Percentiles rank a stretch among this genome's conserved stretches.
Conservation (phyloP, 768 basidiomycete genomes). For the Boletus pseudo-olivaceus region DNA sequence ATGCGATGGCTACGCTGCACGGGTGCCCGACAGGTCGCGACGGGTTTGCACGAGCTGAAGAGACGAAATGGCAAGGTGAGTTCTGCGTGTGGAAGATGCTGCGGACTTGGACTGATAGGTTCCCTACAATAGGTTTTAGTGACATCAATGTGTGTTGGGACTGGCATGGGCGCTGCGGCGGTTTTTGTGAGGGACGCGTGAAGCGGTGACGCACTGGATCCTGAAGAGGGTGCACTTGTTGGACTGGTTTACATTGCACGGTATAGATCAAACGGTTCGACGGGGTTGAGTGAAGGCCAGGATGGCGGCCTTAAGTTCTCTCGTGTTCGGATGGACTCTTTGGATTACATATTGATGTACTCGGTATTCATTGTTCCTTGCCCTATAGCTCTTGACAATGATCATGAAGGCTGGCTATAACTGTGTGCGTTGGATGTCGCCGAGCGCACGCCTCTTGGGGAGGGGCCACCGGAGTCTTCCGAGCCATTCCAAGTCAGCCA, state of each 20-base stretch:
- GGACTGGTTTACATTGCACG: background rate
- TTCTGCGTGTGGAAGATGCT: background rate
- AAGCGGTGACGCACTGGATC: background rate
- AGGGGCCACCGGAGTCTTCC: no score
- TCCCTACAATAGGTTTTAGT: conserved; percentile 54
- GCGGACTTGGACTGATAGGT: background rate
- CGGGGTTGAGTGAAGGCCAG: background rate
- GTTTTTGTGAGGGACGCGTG: conserved; percentile 58
- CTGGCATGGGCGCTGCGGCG: conserved; percentile 89
- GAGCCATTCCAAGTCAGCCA: no score
- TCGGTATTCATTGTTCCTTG: background rate
- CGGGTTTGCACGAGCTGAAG: conserved; percentile 71
- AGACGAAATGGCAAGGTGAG: conserved; percentile 66
- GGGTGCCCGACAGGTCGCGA: conserved; percentile 82
- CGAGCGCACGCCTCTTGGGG: no score
- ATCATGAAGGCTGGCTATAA: no score
- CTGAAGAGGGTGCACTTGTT: background rate
- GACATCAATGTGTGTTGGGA: conserved; percentile 88
- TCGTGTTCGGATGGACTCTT: background rate
- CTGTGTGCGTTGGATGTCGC: no score
- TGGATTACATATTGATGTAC: background rate
- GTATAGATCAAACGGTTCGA: background rate
- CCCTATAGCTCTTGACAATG: no score
- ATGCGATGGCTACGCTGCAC: conserved; percentile 56
- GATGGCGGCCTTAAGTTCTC: background rate